Conservation (phyloP, 176 grass and related monocot genomes). For the Oryza australiensis region DNA sequence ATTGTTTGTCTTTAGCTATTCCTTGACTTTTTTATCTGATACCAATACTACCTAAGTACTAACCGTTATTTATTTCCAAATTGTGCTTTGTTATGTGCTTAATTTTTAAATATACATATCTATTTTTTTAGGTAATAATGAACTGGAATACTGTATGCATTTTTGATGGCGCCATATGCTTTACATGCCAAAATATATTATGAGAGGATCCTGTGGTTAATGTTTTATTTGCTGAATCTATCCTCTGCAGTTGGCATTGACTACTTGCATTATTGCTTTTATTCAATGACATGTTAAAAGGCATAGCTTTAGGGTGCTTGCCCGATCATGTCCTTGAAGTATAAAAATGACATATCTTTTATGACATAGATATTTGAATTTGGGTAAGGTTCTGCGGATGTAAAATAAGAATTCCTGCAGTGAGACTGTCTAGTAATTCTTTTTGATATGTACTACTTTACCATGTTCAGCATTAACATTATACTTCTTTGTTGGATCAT, state of each 20-base stretch:
- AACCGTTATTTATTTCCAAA: not conserved
- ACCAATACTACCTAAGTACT: not conserved
- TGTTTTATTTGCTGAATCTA: no score
- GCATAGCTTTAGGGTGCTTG: no score
- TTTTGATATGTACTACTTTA: not conserved
- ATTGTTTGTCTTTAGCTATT: not conserved
- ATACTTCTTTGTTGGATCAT: constrained; percentile 37
- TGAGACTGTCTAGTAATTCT: no score
- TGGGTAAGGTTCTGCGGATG: not conserved
- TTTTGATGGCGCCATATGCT: not conserved
- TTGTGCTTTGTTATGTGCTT: not conserved
- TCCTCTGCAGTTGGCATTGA: not conserved
- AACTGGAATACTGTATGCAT: not conserved
- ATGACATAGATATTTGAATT: not conserved
- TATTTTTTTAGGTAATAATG: no score
- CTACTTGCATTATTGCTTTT: not conserved
- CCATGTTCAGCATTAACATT: not conserved
- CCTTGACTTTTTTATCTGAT: not conserved
- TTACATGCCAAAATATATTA: not conserved
- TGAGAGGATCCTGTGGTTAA: not conserved
- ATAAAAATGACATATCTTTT: not conserved
- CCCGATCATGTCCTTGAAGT: not conserved
- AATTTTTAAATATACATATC: no score
- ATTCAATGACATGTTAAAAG: constrained; percentile 1
- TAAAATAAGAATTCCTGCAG: not conserved